Evolutionary conservation across 1,284 basidiomycete species (phyloP).

Genomic region (Erythrobasidium hasegawianum): DNA sequence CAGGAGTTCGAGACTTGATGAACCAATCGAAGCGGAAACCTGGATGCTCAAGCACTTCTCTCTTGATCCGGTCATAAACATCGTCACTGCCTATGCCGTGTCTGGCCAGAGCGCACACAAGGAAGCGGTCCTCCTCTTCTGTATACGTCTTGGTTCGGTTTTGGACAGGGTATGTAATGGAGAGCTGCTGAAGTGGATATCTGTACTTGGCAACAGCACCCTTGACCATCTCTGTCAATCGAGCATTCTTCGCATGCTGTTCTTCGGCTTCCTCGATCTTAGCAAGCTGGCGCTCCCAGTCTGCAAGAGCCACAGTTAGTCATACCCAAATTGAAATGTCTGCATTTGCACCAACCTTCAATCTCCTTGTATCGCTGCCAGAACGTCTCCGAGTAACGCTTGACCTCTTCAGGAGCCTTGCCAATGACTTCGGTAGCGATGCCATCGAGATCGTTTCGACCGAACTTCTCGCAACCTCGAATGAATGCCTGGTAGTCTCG

Average conservation of each 20-base stretch:
- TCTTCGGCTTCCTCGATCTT: slow-evolving; percentile 79
- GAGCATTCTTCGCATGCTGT: slow-evolving; percentile 46
- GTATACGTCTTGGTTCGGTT: slow-evolving; percentile 87
- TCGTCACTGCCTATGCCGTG: slow-evolving; percentile 90
- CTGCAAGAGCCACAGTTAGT: slow-evolving; percentile 53
- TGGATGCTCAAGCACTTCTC: slow-evolving; percentile 90
- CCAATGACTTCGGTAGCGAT: slow-evolving; percentile 78
- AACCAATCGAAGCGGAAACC: slow-evolving; percentile 72
- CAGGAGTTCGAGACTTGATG: slow-evolving; percentile 88
- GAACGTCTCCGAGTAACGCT: slow-evolving; percentile 78
- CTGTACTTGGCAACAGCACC: slow-evolving; percentile 76
- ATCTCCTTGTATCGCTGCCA: slow-evolving; percentile 85
- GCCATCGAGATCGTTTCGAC: slow-evolving; percentile 67
- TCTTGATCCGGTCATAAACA: slow-evolving; percentile 92
- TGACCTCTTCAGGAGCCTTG: slow-evolving; percentile 76
- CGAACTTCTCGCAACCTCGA: slow-evolving; percentile 76
- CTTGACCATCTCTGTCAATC: slow-evolving; percentile 54
- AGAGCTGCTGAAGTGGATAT: slow-evolving; percentile 90
- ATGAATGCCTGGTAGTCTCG: slow-evolving; percentile 92
- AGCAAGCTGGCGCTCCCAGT: slow-evolving; percentile 68
- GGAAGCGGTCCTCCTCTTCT: slow-evolving; percentile 95
- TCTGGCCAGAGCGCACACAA: slow-evolving; percentile 83
- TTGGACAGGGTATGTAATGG: slow-evolving; percentile 88
- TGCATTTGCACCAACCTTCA: slow-evolving; percentile 59
- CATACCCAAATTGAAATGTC: too few species aligned